Evolutionary conservation across 2,329 filamentous ascomycete genomes (phyloP), one percentile per base, ranked within the genome.

Genomic region (Fusarium sp.): DNA sequence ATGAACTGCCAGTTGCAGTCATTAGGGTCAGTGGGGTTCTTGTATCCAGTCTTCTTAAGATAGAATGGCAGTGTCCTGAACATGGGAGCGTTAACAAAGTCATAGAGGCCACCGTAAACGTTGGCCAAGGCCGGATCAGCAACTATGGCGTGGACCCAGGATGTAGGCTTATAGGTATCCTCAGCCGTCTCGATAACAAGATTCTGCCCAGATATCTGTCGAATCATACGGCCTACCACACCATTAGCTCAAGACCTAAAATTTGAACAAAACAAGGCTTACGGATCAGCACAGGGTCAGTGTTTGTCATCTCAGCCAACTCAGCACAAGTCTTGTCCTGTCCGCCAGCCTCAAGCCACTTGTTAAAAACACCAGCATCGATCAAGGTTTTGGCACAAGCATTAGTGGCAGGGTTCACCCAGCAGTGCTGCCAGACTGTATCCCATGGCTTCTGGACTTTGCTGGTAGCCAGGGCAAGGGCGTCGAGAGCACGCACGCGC

Each of bases 391-490:
- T 81, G 62, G 77, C 70, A n/a, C 76, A 76, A 5, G 76, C 77
- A 44, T 77, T 76, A n/a, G 78, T 81, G 0, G 75, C 73, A 3
- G 65, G 64, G 32, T 76, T 79, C 8, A 77, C 76, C 77, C 80
- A 80, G 30, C 74, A 76, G 27, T 82, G 80, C 20, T 81, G 78
- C 78, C 80, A 81, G 5, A 78, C 78, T 11, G 79, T 77, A 52
- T 82, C 80, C 79, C 80, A 82, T 0, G 80, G 81, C 25, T 76
- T 78, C 60, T 81, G 79, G 2, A 80, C 74, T 45, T 66, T 76
- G n/a, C 76, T 60, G 0, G 80, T 67, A 2, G 78, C 71, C n/a
- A 75, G 57, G 32, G 76, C 69, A 14, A 81, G 72, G 2, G 77
- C 79, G 63, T 81, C 77, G 11, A 78, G 71, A 1, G 74, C 77